A percentile compares a stretch with the other conserved stretches of the same genome.
Conservation (phyloP, 768 basidiomycete species). For the Trametes elegans region DNA sequence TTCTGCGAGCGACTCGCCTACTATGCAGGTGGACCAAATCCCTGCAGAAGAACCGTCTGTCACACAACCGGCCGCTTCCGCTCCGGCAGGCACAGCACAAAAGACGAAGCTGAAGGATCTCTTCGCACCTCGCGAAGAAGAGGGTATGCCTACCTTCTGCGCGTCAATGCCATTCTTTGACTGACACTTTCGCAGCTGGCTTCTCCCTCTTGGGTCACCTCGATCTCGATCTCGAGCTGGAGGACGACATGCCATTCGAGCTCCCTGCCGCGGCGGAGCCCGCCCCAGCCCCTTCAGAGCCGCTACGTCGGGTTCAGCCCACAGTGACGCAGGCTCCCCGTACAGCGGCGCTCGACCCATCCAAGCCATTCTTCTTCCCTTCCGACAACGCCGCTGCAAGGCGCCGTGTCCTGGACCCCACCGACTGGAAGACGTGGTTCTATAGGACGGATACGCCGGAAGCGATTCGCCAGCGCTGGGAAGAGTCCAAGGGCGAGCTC, state of each 20-base stretch:
- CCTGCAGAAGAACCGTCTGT: slow-evolving; percentile 23
- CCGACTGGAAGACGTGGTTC: slow-evolving; percentile 48
- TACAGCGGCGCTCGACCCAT: slow-evolving; percentile 45
- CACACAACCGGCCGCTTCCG: not conserved
- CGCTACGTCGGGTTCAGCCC: slow-evolving; percentile 2
- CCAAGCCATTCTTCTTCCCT: slow-evolving; percentile 65
- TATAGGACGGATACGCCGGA: slow-evolving; percentile 50
- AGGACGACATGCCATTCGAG: slow-evolving; percentile 47
- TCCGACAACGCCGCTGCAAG: slow-evolving; percentile 21
- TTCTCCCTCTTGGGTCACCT: slow-evolving; percentile 79
- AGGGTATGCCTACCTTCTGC: no score
- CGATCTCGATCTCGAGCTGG: slow-evolving; percentile 69
- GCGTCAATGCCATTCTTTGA: no score
- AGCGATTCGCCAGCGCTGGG: slow-evolving; percentile 70
- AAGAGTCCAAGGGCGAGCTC: slow-evolving; percentile 60
- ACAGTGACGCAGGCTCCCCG: slow-evolving; percentile 14
- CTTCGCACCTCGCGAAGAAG: slow-evolving; percentile 67
- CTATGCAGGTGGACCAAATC: slow-evolving; percentile 16
- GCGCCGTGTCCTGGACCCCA: slow-evolving; percentile 40
- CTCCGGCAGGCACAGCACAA: not conserved
- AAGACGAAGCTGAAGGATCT: slow-evolving; percentile 60
- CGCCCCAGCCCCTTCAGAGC: slow-evolving; percentile 11
- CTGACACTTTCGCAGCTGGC: slow-evolving; percentile 38
- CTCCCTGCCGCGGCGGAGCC: slow-evolving; percentile 15
- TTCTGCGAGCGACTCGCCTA: not conserved